Conservation (phyloP, 2,329 filamentous ascomycete genomes). For the Periconia sp. region DNA sequence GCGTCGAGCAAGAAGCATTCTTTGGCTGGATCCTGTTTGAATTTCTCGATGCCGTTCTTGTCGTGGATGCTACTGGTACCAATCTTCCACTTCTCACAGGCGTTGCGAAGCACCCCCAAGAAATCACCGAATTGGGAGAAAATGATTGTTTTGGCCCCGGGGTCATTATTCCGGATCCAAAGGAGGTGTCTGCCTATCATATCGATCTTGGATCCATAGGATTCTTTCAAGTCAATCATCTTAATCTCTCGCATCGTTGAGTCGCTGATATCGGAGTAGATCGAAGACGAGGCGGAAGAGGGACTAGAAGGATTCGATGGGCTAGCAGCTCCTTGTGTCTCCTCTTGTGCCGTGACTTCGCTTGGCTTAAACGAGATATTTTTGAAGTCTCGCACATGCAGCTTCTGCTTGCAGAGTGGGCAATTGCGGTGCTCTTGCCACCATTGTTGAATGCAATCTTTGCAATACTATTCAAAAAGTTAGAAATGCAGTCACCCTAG, state of each 20-base stretch:
- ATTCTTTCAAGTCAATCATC: constrained; percentile 70
- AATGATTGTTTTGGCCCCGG: constrained; percentile 87
- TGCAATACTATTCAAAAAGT: constrained; percentile 70
- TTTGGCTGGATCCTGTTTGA: constrained; percentile 71
- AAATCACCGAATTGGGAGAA: constrained; percentile 92
- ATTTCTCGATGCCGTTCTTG: constrained; percentile 69
- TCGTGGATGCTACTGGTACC: constrained; percentile 71
- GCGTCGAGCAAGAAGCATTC: constrained; percentile 91
- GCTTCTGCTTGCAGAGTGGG: constrained; percentile 76
- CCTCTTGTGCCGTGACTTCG: constrained; percentile 68
- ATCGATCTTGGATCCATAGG: constrained; percentile 89
- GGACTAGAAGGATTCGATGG: constrained; percentile 29
- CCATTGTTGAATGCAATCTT: constrained; percentile 82
- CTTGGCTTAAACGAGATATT: constrained; percentile 81
- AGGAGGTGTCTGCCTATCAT: constrained; percentile 70
- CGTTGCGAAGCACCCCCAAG: constrained; percentile 69
- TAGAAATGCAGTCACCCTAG: not conserved
- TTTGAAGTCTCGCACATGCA: constrained; percentile 71
- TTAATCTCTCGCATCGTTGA: constrained; percentile 78
- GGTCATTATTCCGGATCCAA: constrained; percentile 82
- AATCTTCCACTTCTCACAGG: constrained; percentile 72
- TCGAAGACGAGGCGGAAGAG: constrained; percentile 45
- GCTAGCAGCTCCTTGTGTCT: constrained; percentile 41
- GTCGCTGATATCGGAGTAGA: constrained; percentile 77
- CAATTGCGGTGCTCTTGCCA: constrained; percentile 73